Conservation (phyloP, 768 basidiomycete genomes). For the Kwoniella botswanensis region DNA sequence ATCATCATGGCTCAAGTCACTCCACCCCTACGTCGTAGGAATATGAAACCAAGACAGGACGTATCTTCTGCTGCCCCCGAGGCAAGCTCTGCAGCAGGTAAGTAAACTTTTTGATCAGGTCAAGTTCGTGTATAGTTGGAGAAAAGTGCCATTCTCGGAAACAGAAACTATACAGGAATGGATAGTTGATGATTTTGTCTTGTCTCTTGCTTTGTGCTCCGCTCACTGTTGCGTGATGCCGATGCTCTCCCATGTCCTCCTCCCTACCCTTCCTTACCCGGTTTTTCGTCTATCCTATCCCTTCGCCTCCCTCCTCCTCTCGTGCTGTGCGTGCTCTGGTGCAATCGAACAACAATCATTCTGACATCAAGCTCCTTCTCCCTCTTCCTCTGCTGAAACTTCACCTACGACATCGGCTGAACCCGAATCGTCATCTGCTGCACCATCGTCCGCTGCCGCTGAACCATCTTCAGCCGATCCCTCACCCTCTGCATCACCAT, state of each 20-base stretch:
- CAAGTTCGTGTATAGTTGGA: not conserved
- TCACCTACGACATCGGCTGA: not conserved
- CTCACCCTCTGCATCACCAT: constrained; percentile 2
- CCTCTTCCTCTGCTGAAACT: constrained; percentile 6
- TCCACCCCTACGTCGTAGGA: not conserved
- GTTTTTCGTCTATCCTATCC: not conserved
- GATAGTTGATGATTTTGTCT: not conserved
- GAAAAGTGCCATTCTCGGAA: not conserved
- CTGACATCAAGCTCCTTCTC: constrained; percentile 11
- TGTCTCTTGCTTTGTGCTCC: not conserved
- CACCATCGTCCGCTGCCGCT: constrained; percentile 15
- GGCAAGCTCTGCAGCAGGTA: not conserved
- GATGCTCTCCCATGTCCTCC: not conserved
- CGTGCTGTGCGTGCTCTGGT: not conserved
- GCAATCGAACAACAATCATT: not conserved
- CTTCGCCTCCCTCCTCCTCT: not conserved
- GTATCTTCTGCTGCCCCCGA: not conserved
- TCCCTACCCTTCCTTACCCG: not conserved
- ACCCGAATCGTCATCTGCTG: constrained; percentile 7
- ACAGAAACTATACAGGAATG: not conserved
- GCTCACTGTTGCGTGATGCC: not conserved
- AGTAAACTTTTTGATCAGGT: not conserved
- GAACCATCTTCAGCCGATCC: constrained; percentile 17
- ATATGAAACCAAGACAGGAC: not conserved
- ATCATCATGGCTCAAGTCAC: not conserved